These are phyloP conservation scores for Lavandula angustifolia DNA, from an alignment of 257 asterid species.

Conservation along the genomic window DNA sequence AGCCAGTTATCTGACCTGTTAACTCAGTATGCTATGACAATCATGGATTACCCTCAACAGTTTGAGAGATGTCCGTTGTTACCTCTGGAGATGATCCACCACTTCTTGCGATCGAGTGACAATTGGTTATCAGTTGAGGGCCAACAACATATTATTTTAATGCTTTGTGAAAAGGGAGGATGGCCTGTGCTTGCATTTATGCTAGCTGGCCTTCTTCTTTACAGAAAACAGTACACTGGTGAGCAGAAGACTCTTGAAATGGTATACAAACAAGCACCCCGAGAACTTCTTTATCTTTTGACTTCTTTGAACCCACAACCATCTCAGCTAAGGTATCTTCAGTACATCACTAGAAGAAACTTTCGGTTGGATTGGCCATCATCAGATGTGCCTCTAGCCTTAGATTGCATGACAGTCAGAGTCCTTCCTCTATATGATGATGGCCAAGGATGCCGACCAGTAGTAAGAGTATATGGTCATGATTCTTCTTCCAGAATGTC, in stretches of 20 bases:
- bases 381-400: conserved; percentile 70
- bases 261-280: conserved; percentile 98
- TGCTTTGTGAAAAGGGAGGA: conserved; percentile 98
- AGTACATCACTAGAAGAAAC: conserved; percentile 80
- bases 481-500: conserved; percentile 72
- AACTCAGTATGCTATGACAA: conserved; percentile 95
- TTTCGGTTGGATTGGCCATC: conserved; percentile 89
- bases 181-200: conserved; percentile 98
- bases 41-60: conserved; percentile 96
- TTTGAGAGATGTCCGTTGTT: conserved; percentile 87
- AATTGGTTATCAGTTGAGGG: conserved; percentile 98
- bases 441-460: conserved; percentile 84
- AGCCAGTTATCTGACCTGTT: conserved; percentile 80
- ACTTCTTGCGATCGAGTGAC: conserved; percentile 93
- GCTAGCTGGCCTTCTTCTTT: conserved; percentile 98
- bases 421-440: conserved; percentile 66
- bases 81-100: conserved; percentile 95
- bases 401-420: conserved; percentile 76
- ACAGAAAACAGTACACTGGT: conserved; percentile 88
- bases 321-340: conserved; percentile 97
- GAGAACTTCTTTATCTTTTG: conserved; percentile 89
- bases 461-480: conserved; percentile 82
- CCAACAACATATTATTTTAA: conserved; percentile 89
- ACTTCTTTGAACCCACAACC: conserved; percentile 95
- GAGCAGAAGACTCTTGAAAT: conserved; percentile 97